Evolutionary conservation across 352 stramenopile genomes (phyloP), one percentile per base, ranked within the genome.

Genomic region (Phytophthora pseudosyringae): DNA sequence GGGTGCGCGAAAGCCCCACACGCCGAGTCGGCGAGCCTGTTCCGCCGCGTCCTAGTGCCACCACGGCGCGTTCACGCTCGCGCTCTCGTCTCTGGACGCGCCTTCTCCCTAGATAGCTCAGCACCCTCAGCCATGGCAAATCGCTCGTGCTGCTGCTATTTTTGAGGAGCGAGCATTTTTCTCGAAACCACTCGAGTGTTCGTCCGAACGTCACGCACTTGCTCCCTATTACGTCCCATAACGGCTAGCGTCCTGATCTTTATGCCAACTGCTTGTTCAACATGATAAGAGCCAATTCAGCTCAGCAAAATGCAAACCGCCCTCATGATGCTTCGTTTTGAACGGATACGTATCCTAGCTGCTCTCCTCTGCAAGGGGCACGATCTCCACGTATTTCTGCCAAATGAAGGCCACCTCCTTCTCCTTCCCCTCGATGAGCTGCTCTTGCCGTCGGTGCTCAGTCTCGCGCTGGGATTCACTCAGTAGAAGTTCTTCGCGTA

Each of bases 321-420:
- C 21, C 21, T 21, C 21, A 2, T 21, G 21, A n/a, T 29, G 9
- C 16, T 25, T 54, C n/a, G n/a, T 18, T 46, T 38, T 36, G 29
- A 36, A 26, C 5, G 45, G 39, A 5, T 21, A 44, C 7, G 18
- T 28, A 18, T 41, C 12, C 29, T 46, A 31, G 28, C 6, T 50
- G 18, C 31, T 47, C 5, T 44, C 41, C 5, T 68, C 62, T 33
- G 35, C 18, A 25, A 76, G 15, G 29, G 63, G 53, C 61, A 86
- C 69, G 5, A 71, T 43, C 2, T 88, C 71, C 16, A 85, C 69
- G 48, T 88, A 90, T 68, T 87, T 88, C 44, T 86, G 74, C 83
- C 83, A 91, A 58, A 91, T 76, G 56, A 87, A 88, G n/a, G 70
- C 69, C 41, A 89, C 73, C 21, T 91, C 78, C 43, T 84, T 88